Evolutionary conservation across 371 early-diverging fungal species (phyloP).

Genomic region (Mortierella sp.): DNA sequence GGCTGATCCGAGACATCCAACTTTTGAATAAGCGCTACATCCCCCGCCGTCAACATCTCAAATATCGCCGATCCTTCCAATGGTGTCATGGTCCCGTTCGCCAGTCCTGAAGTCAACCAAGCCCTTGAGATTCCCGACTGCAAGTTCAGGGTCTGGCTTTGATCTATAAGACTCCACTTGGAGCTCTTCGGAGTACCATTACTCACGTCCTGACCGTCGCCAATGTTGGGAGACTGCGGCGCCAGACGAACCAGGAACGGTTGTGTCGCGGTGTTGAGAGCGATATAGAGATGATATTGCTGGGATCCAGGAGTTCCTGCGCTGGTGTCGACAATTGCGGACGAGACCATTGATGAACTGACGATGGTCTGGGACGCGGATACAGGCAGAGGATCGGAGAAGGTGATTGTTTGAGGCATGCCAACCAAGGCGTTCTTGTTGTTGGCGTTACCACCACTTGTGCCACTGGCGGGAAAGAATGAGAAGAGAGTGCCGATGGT

Average conservation of each 20-base stretch:
- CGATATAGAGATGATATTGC: conserved; percentile 21
- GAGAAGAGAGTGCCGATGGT: conserved; percentile 21
- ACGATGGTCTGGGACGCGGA: not conserved
- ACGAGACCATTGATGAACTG: conserved; percentile 10
- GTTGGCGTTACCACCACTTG: not conserved
- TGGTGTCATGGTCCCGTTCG: too few relatives aligned
- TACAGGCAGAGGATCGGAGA: not conserved
- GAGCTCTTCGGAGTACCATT: not conserved
- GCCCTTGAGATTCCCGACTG: too few relatives aligned
- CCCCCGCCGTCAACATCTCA: not conserved
- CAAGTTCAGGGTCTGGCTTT: not conserved
- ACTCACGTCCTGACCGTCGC: not conserved
- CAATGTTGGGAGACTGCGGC: conserved; percentile 4
- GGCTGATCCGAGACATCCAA: conserved; percentile 5
- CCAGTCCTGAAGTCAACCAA: conserved; percentile 14
- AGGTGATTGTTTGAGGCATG: conserved; percentile 11
- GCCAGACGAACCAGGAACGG: conserved; percentile 19
- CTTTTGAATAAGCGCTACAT: not conserved
- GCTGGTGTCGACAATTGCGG: not conserved
- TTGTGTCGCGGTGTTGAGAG: conserved; percentile 1
- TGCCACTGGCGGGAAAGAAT: not conserved
- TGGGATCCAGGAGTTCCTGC: not conserved
- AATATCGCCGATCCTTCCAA: conserved; percentile 17
- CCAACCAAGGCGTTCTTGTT: not conserved
- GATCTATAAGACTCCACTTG: conserved; percentile 14